Percentiles rank a stretch among this genome's conserved stretches.
Evolutionary conservation across 257 asterid species (phyloP).

Genomic region (Nemophila menziesii): DNA sequence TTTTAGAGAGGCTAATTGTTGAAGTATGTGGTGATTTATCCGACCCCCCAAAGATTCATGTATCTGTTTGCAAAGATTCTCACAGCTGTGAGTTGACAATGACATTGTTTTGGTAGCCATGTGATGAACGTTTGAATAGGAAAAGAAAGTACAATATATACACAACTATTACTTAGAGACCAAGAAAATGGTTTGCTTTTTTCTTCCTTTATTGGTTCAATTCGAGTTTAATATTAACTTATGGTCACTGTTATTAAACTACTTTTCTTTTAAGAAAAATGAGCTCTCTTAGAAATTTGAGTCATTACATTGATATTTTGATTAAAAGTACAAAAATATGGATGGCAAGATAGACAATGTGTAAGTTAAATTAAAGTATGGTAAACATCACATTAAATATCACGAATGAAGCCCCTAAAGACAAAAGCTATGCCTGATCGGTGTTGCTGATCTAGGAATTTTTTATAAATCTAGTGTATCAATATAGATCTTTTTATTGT

Average conservation of each 20-base stretch:
- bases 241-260: background rate
- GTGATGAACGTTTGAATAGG: slow-evolving; percentile 4
- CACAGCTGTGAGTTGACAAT: slow-evolving; percentile 16
- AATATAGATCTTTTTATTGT: too few species aligned
- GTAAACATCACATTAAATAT: too few species aligned
- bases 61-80: slow-evolving; percentile 33
- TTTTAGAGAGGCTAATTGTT: slow-evolving; percentile 14
- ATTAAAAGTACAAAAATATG: too few species aligned
- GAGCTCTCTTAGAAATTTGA: too few species aligned
- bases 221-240: too few species aligned
- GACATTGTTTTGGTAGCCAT: slow-evolving; percentile 15
- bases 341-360: too few species aligned
- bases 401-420: too few species aligned
- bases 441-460: too few species aligned
- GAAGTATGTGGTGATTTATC: slow-evolving; percentile 5
- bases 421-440: too few species aligned
- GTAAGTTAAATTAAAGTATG: too few species aligned
- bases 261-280: background rate
- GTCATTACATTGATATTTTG: too few species aligned
- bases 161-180: slow-evolving; percentile 10
- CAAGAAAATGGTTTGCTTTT: slow-evolving; percentile 9
- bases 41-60: slow-evolving; percentile 20
- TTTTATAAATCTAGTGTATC: too few species aligned
- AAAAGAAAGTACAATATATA: background rate
- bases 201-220: background rate